A percentile compares a stretch with the other conserved stretches of the same genome.
phyloP scores from a whole-genome alignment of 306 rosid genomes.

The Comarum palustre region DNA sequence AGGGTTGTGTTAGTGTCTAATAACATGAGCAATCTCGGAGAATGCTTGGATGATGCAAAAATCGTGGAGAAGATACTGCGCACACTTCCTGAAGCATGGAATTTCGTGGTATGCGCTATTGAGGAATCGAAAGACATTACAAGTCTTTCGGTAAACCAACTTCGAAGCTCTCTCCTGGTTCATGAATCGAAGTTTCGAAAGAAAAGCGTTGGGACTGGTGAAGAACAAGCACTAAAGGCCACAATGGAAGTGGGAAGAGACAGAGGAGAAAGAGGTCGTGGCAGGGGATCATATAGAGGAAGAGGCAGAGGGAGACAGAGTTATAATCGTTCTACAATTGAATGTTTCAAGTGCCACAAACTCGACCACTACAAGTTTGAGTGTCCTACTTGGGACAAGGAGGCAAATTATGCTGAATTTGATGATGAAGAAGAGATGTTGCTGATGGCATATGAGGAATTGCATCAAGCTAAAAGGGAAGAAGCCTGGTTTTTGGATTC shows the following conservation, averaged over 20 bases:
- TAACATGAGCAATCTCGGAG: not conserved
- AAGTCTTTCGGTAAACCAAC: not conserved
- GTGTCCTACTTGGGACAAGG: too few relatives aligned
- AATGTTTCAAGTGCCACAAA: too few relatives aligned
- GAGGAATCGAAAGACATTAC: not conserved
- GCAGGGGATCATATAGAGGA: too few relatives aligned
- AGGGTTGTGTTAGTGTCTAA: not conserved
- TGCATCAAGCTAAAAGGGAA: too few relatives aligned
- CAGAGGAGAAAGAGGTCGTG: too few relatives aligned
- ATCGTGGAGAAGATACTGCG: not conserved
- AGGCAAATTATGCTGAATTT: too few relatives aligned
- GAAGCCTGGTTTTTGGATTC: too few relatives aligned
- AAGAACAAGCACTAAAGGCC: not conserved
- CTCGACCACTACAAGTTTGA: too few relatives aligned
- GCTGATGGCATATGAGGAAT: too few relatives aligned
- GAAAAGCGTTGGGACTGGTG: not conserved
- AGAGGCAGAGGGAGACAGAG: too few relatives aligned
- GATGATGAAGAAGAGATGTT: too few relatives aligned
- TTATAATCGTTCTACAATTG: not conserved
- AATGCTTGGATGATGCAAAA: not conserved
- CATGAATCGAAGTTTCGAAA: not conserved
- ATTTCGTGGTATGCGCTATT: not conserved
- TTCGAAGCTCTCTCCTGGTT: not conserved
- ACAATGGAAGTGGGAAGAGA: not conserved
- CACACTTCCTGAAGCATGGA: not conserved